phyloP scores from a whole-genome alignment of 2,329 filamentous ascomycete genomes.

The Ceratocystis alfenasii region DNA sequence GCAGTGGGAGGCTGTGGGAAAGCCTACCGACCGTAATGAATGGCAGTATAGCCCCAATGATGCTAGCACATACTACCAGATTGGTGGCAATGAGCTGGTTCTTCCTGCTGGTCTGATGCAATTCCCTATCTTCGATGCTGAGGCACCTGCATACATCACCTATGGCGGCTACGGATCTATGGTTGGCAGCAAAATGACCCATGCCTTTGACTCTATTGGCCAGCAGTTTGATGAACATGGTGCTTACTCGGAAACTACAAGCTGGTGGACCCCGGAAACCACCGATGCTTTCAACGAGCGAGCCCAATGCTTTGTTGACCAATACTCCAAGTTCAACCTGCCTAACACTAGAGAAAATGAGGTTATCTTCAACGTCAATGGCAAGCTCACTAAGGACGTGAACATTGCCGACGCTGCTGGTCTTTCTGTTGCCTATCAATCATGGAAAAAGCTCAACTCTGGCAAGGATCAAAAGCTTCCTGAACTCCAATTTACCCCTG shows the following conservation, averaged over 20 bases:
- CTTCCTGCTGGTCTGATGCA: constrained; percentile 62
- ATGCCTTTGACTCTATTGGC: constrained; percentile 57
- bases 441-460: too few species aligned
- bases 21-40: constrained; percentile 47
- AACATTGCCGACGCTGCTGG: too few species aligned
- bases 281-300: constrained; percentile 45
- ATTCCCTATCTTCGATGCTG: constrained; percentile 51
- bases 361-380: too few species aligned
- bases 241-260: constrained; percentile 45
- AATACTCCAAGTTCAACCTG: constrained; percentile 37
- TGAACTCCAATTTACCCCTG: too few species aligned
- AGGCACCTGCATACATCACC: constrained; percentile 51
- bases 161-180: constrained; percentile 60
- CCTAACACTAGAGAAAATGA: not conserved
- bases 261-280: constrained; percentile 53
- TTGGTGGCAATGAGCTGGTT: constrained; percentile 52
- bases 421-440: too few species aligned
- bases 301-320: constrained; percentile 54
- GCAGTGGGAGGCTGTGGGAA: constrained; percentile 47
- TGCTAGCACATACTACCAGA: constrained; percentile 56
- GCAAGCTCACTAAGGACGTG: too few species aligned
- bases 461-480: too few species aligned
- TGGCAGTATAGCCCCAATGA: constrained; percentile 51
- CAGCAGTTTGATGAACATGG: constrained; percentile 46
- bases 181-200: constrained; percentile 56